phyloP scores from a whole-genome alignment of 2,329 filamentous ascomycete genomes.

The Alternaria triticina region DNA sequence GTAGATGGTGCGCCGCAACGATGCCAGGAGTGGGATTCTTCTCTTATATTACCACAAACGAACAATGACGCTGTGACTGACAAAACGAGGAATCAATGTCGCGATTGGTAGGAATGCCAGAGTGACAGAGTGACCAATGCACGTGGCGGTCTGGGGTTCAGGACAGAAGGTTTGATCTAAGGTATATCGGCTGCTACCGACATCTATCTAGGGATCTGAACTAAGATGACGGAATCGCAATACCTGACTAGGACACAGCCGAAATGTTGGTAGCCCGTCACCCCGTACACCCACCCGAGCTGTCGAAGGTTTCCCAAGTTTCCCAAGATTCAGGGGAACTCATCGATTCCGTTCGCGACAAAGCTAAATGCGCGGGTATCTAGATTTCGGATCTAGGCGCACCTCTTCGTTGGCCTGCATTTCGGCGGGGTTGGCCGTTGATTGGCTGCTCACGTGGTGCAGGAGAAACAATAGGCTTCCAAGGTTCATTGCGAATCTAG shows the following conservation, averaged over 20 bases:
- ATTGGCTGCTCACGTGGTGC: not conserved
- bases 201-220: not conserved
- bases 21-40: not conserved
- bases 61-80: not conserved
- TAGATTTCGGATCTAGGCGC: not conserved
- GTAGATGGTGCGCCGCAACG: not conserved
- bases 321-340: not conserved
- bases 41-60: not conserved
- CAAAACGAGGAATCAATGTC: not conserved
- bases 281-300: not conserved
- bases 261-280: not conserved
- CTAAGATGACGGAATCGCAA: slow-evolving; percentile 3
- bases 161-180: not conserved
- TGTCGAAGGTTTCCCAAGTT: not conserved
- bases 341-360: not conserved
- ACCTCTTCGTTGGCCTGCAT: not conserved
- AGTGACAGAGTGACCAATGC: not conserved
- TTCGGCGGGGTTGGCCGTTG: not conserved
- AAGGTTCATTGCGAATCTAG: not conserved
- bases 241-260: not conserved
- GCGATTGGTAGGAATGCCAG: not conserved
- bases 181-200: slow-evolving; percentile 1
- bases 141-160: not conserved
- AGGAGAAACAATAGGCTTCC: not conserved
- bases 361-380: not conserved